Conservation (phyloP, 75 land plant species). For the Pinus taeda region DNA sequence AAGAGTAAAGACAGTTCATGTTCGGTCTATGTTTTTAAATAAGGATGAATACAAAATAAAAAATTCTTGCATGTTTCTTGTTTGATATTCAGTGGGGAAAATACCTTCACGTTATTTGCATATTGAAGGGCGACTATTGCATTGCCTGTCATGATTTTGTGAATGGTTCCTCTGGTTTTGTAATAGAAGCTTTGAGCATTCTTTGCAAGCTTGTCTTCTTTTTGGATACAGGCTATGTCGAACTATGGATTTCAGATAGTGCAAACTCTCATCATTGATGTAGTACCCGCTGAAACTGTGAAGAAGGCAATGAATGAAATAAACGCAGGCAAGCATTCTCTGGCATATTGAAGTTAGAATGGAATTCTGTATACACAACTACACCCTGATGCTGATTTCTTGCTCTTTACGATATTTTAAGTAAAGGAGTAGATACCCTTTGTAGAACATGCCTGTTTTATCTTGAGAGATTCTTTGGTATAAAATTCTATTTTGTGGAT, state of each 20-base stretch:
- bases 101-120: not conserved
- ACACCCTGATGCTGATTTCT: not conserved
- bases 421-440: not conserved
- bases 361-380: not conserved
- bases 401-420: not conserved
- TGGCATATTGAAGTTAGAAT: not conserved
- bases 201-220: not conserved
- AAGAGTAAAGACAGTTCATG: not conserved
- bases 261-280: conserved; percentile 49
- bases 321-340: conserved; percentile 25
- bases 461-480: too few relatives aligned
- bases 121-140: not conserved
- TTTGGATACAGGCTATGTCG: conserved; percentile 26
- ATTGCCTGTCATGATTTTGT: not conserved
- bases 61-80: not conserved
- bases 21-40: not conserved
- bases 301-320: conserved; percentile 33
- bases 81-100: not conserved
- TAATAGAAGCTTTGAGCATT: not conserved
- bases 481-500: not conserved
- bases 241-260: conserved; percentile 39
- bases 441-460: too few relatives aligned
- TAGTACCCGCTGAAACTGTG: conserved; percentile 28
- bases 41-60: not conserved
- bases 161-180: not conserved